Evolutionary conservation across 805 yeast species (phyloP).

Genomic region (Saccharomycopsis synnaedendra): DNA sequence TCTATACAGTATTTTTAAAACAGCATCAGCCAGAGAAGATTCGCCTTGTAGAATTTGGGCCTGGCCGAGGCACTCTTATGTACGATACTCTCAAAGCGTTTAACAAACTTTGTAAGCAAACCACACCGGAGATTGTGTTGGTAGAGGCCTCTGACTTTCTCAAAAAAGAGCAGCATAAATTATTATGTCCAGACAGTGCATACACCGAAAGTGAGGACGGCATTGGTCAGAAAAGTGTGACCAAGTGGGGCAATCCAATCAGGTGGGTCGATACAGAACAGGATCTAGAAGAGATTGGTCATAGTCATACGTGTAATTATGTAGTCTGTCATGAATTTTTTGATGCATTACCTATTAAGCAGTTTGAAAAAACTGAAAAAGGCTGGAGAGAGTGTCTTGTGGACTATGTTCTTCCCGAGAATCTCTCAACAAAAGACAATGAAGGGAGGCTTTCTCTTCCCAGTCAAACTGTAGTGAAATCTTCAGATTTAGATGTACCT

Average conservation of each 20-base stretch:
- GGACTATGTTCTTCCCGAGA: conserved; percentile 27
- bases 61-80: conserved; percentile 77
- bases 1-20: conserved; percentile 41
- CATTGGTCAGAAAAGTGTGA: conserved; percentile 25
- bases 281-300: conserved; percentile 25
- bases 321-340: conserved; percentile 78
- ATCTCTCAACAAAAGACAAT: conserved; percentile 12
- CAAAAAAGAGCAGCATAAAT: conserved; percentile 40
- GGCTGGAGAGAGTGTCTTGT: conserved; percentile 79
- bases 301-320: conserved; percentile 36
- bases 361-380: conserved; percentile 45
- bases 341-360: conserved; percentile 74
- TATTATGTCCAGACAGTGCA: conserved; percentile 30
- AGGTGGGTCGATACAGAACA: conserved; percentile 52
- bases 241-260: conserved; percentile 42
- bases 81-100: conserved; percentile 44
- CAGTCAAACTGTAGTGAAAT: conserved; percentile 16
- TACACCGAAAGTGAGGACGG: conserved; percentile 24
- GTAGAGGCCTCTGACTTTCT: conserved; percentile 67
- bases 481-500: conserved; percentile 11
- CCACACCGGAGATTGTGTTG: conserved; percentile 29
- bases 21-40: conserved; percentile 38
- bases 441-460: conserved; percentile 16
- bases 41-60: conserved; percentile 63
- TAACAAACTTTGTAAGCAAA: conserved; percentile 24